Base-by-base conservation (phyloP, 129 eudicot species). In the Flaveria brownii region DNA sequence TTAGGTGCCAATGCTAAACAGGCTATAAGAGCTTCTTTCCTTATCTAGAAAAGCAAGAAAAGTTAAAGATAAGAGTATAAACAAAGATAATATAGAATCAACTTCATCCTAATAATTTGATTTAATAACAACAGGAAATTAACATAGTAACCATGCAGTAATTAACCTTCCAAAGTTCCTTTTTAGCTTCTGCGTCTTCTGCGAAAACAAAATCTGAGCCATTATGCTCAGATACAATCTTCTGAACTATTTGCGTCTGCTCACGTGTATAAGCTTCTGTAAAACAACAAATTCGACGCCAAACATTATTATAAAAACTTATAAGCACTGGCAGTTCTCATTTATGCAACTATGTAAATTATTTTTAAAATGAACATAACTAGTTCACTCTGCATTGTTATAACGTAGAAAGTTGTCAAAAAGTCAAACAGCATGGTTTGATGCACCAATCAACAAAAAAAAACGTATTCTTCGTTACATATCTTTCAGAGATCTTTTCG, bases 21-120 rank as follows among this genome's bases (percentile, higher is more conserved):
- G 30, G 99, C 99, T 89, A 92, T 91, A 25, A 95, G 97, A 84
- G 99, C 96, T 81, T 95, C 99, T 90, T 95, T 95, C 85, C 99
- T 87, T 83, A 91, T 91, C 97, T 94, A 82, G 28, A 80, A 55
- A 66, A n/a, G 41, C 17, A 6, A 9, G 10, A 80, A 30, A 63
- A 47, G 41, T 10, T 9, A 20, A 13, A 1, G 15, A 50, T 28
- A 7, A 7, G 17, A 23, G 6, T 59, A n/a, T 6, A 14, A 66
- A 66, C 3, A 11, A 23, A 64, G 45, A 23, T 43, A 8, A 4
- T 60, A 20, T 25, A 47, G 12, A 49, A 68, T 60, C 12, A 12
- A 60, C 39, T 60, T 23, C 5, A 57, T 4, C 66, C 16, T 11
- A 10, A 13, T 60, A 59, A 9, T 11, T 25, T 13, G 66, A 11